Evolutionary conservation across 2,329 filamentous ascomycete species (phyloP).

Genomic region (Teratosphaeria gauchensis): DNA sequence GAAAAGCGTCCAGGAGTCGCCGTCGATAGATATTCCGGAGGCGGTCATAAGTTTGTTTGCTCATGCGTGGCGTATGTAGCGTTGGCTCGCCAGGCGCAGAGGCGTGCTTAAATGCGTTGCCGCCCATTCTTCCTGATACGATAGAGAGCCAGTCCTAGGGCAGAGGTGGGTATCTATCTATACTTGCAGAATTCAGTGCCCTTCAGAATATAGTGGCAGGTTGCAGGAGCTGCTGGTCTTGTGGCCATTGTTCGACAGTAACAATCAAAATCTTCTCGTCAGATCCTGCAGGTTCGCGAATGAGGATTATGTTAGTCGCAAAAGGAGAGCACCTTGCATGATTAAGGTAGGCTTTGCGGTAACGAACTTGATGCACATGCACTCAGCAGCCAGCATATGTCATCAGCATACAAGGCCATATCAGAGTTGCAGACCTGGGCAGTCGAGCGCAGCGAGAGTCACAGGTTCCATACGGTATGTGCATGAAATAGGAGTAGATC

Average conservation of each 20-base stretch:
- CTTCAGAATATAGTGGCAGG: neutral
- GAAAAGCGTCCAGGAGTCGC: conserved; percentile 37
- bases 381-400: neutral
- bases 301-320: neutral
- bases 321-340: neutral
- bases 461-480: no score
- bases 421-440: no score
- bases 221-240: neutral
- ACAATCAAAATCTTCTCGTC: neutral
- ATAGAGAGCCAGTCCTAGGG: neutral
- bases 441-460: no score
- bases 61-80: conserved; percentile 58
- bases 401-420: neutral
- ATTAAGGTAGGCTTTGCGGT: neutral
- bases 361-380: neutral
- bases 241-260: neutral
- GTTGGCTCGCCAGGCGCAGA: conserved; percentile 30
- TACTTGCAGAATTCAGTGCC: no score
- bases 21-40: conserved; percentile 40
- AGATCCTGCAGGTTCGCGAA: neutral
- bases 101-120: conserved; percentile 45
- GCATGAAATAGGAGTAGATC: no score
- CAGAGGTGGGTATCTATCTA: neutral
- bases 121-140: conserved; percentile 48
- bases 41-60: conserved; percentile 44